A percentile compares a stretch with the other conserved stretches of the same genome.
Conservation (phyloP, 352 stramenopile species). For the Globisporangium apiculatum region DNA sequence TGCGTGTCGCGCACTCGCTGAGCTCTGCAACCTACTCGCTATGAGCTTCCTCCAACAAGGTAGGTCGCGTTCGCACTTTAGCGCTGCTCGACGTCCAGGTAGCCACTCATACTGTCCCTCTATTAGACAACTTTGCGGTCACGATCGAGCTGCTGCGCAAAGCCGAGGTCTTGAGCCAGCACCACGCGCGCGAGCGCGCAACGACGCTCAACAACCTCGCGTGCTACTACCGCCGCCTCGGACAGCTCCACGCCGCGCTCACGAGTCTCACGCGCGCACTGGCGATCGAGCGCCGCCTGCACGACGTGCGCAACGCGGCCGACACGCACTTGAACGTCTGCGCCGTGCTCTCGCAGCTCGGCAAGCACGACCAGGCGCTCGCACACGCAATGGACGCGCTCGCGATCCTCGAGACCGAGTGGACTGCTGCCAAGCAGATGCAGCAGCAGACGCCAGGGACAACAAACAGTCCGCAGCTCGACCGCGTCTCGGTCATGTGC, state of each 20-base stretch:
- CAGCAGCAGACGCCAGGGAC: not conserved
- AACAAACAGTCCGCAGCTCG: slow-evolving; percentile 24
- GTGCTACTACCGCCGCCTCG: slow-evolving; percentile 87
- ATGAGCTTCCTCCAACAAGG: slow-evolving; percentile 93
- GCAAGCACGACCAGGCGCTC: slow-evolving; percentile 77
- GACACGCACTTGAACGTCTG: slow-evolving; percentile 94
- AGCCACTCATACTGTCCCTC: too few species aligned
- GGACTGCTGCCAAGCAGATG: slow-evolving; percentile 32
- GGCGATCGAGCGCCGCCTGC: slow-evolving; percentile 73
- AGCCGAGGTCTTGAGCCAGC: slow-evolving; percentile 87
- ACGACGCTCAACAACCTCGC: slow-evolving; percentile 94
- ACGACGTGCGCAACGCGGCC: slow-evolving; percentile 72
- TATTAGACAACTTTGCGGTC: slow-evolving; percentile 81
- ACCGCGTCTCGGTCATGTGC: slow-evolving; percentile 89
- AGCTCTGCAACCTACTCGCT: slow-evolving; percentile 92
- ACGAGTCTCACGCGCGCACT: slow-evolving; percentile 88
- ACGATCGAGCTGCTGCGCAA: slow-evolving; percentile 92
- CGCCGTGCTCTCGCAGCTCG: slow-evolving; percentile 87
- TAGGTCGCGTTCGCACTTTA: not conserved
- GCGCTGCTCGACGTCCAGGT: not conserved
- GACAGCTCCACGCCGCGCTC: slow-evolving; percentile 88
- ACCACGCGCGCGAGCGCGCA: slow-evolving; percentile 68
- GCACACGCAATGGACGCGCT: slow-evolving; percentile 86
- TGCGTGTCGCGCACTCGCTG: slow-evolving; percentile 84
- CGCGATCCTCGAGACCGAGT: slow-evolving; percentile 86